These are phyloP conservation scores for Aspergillus spinulosporus DNA, from an alignment of 2,329 filamentous ascomycete genomes.

Conservation along the genomic window DNA sequence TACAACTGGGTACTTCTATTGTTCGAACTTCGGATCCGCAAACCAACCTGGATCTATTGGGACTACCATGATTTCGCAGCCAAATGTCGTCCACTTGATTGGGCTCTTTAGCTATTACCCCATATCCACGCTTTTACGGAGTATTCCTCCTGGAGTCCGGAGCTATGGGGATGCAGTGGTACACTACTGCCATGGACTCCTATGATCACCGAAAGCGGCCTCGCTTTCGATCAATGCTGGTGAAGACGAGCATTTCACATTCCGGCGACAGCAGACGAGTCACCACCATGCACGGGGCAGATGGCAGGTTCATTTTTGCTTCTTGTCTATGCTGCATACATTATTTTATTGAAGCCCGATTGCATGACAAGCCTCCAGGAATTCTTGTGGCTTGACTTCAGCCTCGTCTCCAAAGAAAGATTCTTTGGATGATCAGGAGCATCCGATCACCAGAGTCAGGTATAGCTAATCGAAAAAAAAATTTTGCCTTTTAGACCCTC, in stretches of 20 bases:
- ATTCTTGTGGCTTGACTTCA: too few relatives aligned
- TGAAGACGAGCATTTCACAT: not conserved
- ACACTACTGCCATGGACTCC: not conserved
- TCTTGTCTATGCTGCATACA: too few relatives aligned
- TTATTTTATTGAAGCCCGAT: not conserved
- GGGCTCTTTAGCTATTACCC: not conserved
- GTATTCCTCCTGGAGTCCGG: not conserved
- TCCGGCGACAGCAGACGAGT: not conserved
- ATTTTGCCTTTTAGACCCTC: not conserved
- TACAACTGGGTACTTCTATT: not conserved
- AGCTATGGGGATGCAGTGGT: not conserved
- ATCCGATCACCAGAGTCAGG: not conserved
- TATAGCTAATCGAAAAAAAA: not conserved
- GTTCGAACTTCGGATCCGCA: not conserved
- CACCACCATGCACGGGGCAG: not conserved
- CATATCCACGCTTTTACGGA: not conserved
- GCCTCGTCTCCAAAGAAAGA: too few relatives aligned
- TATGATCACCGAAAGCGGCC: conserved; percentile 4
- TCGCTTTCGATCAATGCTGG: not conserved
- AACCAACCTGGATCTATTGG: not conserved
- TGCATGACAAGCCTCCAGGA: not conserved
- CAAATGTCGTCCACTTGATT: not conserved
- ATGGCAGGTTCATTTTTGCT: not conserved
- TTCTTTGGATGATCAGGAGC: not conserved
- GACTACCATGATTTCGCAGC: not conserved